These are phyloP conservation scores for Cryptosporidium sp. DNA, from an alignment of 169 alveolate species.

Conservation along the genomic window DNA sequence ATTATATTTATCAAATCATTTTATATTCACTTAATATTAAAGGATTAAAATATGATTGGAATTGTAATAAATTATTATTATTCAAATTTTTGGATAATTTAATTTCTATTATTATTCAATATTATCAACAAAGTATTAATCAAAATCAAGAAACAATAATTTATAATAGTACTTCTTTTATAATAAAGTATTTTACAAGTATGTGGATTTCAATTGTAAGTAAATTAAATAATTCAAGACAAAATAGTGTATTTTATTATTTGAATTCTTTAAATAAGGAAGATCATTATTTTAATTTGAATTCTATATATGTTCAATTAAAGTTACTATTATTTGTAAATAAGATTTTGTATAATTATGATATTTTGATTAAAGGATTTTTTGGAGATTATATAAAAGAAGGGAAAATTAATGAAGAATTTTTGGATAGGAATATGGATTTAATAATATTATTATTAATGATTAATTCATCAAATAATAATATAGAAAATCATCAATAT, in stretches of 20 bases:
- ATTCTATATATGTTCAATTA: not conserved
- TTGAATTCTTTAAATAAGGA: not conserved
- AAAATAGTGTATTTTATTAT: slow-evolving; percentile 19
- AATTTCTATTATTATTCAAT: slow-evolving; percentile 8
- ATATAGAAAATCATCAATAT: not conserved
- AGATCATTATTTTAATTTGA: not conserved
- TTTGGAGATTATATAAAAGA: not conserved
- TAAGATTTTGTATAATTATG: slow-evolving; percentile 22
- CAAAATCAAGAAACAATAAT: not conserved
- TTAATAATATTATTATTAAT: slow-evolving; percentile 4
- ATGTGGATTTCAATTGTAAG: slow-evolving; percentile 29
- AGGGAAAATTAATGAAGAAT: not conserved
- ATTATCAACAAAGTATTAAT: not conserved
- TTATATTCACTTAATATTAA: slow-evolving; percentile 15
- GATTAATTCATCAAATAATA: not conserved
- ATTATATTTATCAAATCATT: slow-evolving; percentile 25
- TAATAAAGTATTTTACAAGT: not conserved
- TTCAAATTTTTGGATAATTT: slow-evolving; percentile 33
- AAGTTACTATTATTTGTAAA: slow-evolving; percentile 21
- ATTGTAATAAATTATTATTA: slow-evolving; percentile 28
- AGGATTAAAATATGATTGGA: not conserved
- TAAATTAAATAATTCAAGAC: not conserved
- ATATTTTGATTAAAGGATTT: slow-evolving; percentile 12
- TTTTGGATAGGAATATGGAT: slow-evolving; percentile 40
- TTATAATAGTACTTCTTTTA: not conserved